Conservation (phyloP, 495 filamentous ascomycete species). For the Rhypophila decipiens region DNA sequence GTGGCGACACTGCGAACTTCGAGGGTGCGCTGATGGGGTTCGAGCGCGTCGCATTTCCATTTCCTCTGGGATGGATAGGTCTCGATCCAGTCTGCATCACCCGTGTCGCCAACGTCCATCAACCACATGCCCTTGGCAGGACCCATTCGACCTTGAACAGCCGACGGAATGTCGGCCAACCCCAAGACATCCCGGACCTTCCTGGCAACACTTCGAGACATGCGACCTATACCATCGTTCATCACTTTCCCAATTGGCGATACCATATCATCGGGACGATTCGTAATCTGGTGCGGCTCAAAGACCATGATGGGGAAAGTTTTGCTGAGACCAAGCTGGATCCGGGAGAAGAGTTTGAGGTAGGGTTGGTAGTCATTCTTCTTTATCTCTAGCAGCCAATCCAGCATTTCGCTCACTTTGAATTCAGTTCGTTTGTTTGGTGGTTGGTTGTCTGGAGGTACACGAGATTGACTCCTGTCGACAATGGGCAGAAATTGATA, state of each 20-base stretch:
- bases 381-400: conserved; percentile 37
- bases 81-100: conserved; percentile 60
- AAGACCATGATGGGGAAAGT: conserved; percentile 31
- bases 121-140: conserved; percentile 90
- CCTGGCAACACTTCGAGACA: conserved; percentile 58
- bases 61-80: conserved; percentile 77
- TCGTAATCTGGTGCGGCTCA: conserved; percentile 29
- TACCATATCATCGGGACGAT: conserved; percentile 24
- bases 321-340: conserved; percentile 40
- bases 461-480: no score
- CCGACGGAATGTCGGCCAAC: conserved; percentile 57
- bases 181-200: conserved; percentile 54
- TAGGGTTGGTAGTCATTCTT: conserved; percentile 31
- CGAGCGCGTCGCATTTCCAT: conserved; percentile 54
- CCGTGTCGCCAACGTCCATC: conserved; percentile 48
- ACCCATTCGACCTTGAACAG: conserved; percentile 75
- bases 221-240: conserved; percentile 76
- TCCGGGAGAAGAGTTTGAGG: conserved; percentile 34
- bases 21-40: conserved; percentile 54
- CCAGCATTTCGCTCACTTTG: conserved; percentile 27
- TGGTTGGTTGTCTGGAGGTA: conserved; percentile 6
- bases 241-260: conserved; percentile 48
- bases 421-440: conserved; percentile 22
- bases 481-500: conserved; percentile 19
- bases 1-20: conserved; percentile 63